Conservation (phyloP, 495 filamentous ascomycete genomes). For the Tuber calosporum region DNA sequence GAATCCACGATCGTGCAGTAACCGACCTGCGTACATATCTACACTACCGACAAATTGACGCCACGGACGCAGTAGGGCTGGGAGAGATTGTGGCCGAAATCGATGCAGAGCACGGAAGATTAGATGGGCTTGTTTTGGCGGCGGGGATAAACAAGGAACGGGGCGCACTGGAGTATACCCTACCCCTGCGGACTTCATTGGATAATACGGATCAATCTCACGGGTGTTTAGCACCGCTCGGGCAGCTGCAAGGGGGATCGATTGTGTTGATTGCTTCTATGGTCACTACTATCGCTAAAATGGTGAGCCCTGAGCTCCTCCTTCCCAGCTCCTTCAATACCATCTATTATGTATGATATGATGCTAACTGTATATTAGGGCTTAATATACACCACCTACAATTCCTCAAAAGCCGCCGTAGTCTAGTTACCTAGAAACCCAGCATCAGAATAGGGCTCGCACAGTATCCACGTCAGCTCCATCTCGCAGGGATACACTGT, state of each 20-base stretch:
- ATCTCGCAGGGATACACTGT: conserved; percentile 64
- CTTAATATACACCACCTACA: conserved; percentile 60
- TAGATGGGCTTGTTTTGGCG: conserved; percentile 76
- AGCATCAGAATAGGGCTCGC: conserved; percentile 65
- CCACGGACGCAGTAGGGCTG: conserved; percentile 65
- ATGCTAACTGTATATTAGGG: conserved; percentile 47
- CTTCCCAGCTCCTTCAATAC: background rate
- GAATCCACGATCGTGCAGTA: conserved; percentile 48
- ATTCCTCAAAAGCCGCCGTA: conserved; percentile 62
- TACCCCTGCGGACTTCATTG: conserved; percentile 50
- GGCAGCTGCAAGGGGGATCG: conserved; percentile 55
- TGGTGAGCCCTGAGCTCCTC: conserved; percentile 41
- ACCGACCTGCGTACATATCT: conserved; percentile 59
- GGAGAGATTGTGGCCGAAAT: conserved; percentile 63
- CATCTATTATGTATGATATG: no score
- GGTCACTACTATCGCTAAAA: conserved; percentile 64
- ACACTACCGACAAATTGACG: conserved; percentile 74
- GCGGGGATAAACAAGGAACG: conserved; percentile 73
- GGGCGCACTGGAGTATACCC: conserved; percentile 60
- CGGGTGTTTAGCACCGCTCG: conserved; percentile 72
- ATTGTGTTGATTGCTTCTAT: conserved; percentile 69
- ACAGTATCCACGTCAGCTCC: conserved; percentile 61
- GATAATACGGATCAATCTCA: conserved; percentile 68
- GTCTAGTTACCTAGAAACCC: conserved; percentile 58
- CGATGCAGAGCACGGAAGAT: conserved; percentile 59